Base-by-base conservation (phyloP, 768 basidiomycete genomes). In the Candolleomyces eurysporus region DNA sequence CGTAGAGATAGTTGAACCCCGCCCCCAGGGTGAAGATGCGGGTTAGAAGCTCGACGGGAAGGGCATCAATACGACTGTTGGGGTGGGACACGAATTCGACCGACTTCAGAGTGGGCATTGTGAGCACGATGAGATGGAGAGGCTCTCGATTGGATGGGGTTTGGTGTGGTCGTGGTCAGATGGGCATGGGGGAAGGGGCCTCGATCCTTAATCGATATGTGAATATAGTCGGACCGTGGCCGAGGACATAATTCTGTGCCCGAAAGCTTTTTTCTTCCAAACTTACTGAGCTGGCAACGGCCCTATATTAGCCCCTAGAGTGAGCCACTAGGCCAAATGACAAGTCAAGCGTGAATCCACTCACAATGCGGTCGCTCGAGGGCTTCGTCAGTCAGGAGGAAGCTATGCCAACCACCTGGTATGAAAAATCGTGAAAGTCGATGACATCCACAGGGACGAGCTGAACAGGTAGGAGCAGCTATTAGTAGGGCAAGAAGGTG, bases 31-130 rank as follows among this genome's bases (percentile, higher is more conserved):
- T 65, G 70, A 87, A 87, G 21, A 89, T 81, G 48, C 82, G 74
- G 19, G 82, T 73, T 59, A 89, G 74, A 56, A 89, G 75, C 65
- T 89, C 88, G 57, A 84, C 79, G 32, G 87, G 86, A 52, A 88
- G 77, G 5, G 74, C 66, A 66, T 82, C 73, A 57, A 85, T 75
- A 48, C 48, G 63, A 66, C 52, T 67, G 69, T 49, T 61, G 61
- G 53, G 68, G 59, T 65, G 64, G 65, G 63, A 64, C 62, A 63
- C 46, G 53, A 52, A 46, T n/a, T 54, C 46, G 19, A 17, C 19
- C 36, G 59, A 48, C n/a, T 59, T 54, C 61, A 63, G 61, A 48
- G 53, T 49, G 52, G 57, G 63, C 53, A 63, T 58, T 43, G 21
- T 30, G 48, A 36, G 54, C 31, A 6, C 31, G 57, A 43, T 55